phyloP scores from a whole-genome alignment of 1,284 basidiomycete species.

The Caloboletus inedulis region DNA sequence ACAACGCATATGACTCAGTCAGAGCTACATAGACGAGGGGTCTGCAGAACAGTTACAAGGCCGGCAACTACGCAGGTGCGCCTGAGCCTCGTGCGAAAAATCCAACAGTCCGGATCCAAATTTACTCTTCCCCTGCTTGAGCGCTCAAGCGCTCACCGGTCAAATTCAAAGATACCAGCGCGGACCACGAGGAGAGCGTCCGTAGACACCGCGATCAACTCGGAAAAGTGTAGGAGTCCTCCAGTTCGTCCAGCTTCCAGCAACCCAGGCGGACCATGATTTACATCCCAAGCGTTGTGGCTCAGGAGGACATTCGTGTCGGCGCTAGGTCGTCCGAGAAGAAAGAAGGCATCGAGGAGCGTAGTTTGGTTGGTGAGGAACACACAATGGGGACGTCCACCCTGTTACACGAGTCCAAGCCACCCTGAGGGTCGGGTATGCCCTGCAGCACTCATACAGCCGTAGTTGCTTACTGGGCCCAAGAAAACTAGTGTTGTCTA shows the following conservation, averaged over 20 bases:
- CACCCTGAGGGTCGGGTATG: too few species aligned
- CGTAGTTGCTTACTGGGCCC: not conserved
- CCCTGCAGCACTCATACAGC: not conserved
- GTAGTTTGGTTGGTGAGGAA: not conserved
- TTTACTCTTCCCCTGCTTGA: not conserved
- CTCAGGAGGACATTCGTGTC: not conserved
- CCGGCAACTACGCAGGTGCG: not conserved
- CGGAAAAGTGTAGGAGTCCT: not conserved
- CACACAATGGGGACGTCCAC: not conserved
- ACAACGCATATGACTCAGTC: not conserved
- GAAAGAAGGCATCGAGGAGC: not conserved
- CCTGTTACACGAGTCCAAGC: not conserved
- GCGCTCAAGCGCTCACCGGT: too few species aligned
- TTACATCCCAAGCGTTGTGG: too few species aligned
- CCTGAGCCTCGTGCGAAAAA: not conserved
- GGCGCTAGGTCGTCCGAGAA: too few species aligned
- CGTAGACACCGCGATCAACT: not conserved
- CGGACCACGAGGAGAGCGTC: not conserved
- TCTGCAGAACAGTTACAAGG: not conserved
- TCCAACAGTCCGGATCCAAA: not conserved
- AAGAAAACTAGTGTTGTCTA: not conserved
- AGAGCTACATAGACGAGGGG: not conserved
- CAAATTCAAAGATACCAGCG: not conserved
- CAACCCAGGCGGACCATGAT: not conserved
- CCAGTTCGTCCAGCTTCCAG: not conserved